Conservation (phyloP, 2,329 filamentous ascomycete genomes). For the Venturia pyrina region DNA sequence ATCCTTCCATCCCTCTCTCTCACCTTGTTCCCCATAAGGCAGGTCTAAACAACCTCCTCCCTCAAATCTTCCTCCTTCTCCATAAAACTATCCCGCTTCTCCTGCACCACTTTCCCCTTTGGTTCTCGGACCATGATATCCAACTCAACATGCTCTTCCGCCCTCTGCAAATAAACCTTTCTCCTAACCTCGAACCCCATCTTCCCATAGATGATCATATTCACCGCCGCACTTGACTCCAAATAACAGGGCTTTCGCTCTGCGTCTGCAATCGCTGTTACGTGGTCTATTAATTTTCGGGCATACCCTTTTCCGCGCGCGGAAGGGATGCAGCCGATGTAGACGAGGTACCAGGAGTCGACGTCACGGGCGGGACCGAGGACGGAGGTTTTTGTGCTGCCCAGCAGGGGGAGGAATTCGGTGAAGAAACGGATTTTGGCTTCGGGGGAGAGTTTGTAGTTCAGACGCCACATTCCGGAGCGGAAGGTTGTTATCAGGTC, state of each 20-base stretch:
- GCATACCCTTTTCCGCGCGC: conserved; percentile 65
- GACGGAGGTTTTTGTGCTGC: conserved; percentile 59
- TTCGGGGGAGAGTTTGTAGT: conserved; percentile 63
- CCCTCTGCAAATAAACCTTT: conserved; percentile 53
- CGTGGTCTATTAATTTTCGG: conserved; percentile 58
- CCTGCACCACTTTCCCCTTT: not conserved
- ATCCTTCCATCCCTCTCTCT: not conserved
- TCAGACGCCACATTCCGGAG: conserved; percentile 67
- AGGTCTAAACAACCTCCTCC: not conserved
- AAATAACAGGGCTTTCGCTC: conserved; percentile 64
- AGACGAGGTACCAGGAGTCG: conserved; percentile 72
- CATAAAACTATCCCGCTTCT: conserved; percentile 10
- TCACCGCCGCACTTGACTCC: conserved; percentile 61
- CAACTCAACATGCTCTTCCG: conserved; percentile 49
- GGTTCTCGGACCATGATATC: conserved; percentile 80
- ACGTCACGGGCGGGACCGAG: conserved; percentile 53
- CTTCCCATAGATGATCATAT: conserved; percentile 62
- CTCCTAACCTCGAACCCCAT: conserved; percentile 59
- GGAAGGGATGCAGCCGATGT: conserved; percentile 64
- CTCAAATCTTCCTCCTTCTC: conserved; percentile 9
- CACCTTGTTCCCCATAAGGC: not conserved
- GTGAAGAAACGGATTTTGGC: conserved; percentile 64
- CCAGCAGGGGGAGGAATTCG: conserved; percentile 66
- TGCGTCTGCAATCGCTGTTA: conserved; percentile 54
- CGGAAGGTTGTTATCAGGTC: conserved; percentile 62